phyloP scores from a whole-genome alignment of 2,329 filamentous ascomycete genomes.

The Alternaria dauci region DNA sequence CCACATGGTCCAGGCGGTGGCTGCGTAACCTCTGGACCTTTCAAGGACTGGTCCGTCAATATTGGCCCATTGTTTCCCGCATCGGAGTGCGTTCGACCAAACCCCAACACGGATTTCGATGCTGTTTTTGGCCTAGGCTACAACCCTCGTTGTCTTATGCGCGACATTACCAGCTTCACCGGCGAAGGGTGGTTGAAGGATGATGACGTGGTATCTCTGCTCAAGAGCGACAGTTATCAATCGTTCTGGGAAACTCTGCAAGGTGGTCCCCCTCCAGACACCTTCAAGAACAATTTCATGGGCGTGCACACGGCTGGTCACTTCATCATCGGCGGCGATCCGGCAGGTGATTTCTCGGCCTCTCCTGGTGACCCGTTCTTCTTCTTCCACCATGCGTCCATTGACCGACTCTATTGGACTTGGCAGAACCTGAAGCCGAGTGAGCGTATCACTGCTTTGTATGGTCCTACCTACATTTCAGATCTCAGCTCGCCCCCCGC shows the following conservation, averaged over 20 bases:
- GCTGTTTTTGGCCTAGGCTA: slow-evolving; percentile 37
- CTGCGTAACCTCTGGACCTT: slow-evolving; percentile 61
- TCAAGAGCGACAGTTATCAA: slow-evolving; percentile 19
- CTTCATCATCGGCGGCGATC: slow-evolving; percentile 57
- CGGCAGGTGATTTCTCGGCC: slow-evolving; percentile 56
- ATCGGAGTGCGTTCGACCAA: slow-evolving; percentile 24
- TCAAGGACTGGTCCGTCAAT: slow-evolving; percentile 55
- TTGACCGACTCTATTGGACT: slow-evolving; percentile 56
- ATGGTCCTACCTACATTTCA: slow-evolving; percentile 53
- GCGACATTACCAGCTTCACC: slow-evolving; percentile 40
- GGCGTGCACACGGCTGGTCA: slow-evolving; percentile 59
- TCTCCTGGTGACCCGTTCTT: slow-evolving; percentile 59
- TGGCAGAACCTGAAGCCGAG: slow-evolving; percentile 57
- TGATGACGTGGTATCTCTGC: slow-evolving; percentile 21
- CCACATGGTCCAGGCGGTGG: slow-evolving; percentile 63
- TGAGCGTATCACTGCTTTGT: slow-evolving; percentile 49
- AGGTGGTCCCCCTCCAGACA: slow-evolving; percentile 35
- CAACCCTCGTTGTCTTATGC: slow-evolving; percentile 51
- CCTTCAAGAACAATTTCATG: slow-evolving; percentile 46
- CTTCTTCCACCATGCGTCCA: slow-evolving; percentile 51
- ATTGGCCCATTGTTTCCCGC: slow-evolving; percentile 58
- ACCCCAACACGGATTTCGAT: slow-evolving; percentile 32
- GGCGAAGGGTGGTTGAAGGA: slow-evolving; percentile 21
- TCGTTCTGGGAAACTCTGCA: slow-evolving; percentile 52
- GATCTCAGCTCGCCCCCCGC: slow-evolving; percentile 54